Evolutionary conservation across 2,329 filamentous ascomycete genomes (phyloP), one percentile per base, ranked within the genome.

Genomic region (Colletotrichum lini): DNA sequence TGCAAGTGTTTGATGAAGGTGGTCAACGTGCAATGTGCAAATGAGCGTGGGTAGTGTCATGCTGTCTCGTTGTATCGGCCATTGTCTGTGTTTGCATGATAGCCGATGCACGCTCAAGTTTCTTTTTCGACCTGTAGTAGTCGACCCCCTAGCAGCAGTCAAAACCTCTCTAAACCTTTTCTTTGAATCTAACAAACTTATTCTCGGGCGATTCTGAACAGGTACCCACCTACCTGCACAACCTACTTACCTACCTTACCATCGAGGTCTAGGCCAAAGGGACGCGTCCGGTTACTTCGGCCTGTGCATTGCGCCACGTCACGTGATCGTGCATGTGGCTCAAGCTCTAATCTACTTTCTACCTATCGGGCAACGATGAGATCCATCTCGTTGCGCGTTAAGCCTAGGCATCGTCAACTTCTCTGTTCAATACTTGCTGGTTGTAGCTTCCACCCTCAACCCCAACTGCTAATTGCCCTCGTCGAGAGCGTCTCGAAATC

Each of bases 361-460:
- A 21, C 10, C 23, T 49, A 21, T 16, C 23, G 35, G 21, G 50
- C 23, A 10, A 21, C 60, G 49, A 63, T 63, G 54, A 54, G 60
- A 52, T 40, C 53, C 30, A 40, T 45, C 16, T 9, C 23, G 13
- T 10, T 40, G 21, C 49, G 15, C 49, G 53, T 59, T 13, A 38
- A 23, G 12, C 4, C 4, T 40, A 10, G 16, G 21, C 30, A 26
- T 45, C 40, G 9, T 59, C 16, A 35, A 26, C 40, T 45, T 45
- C 15, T 15, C 7, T 18, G 2, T 18, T 12, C 15, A 12, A 8
- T 16, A 23, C 2, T 23, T 59, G 38, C 56, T 59, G 35, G n/a
- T 30, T 9, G 16, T 16, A 30, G 40, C 40, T 12, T 21, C 53
- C 18, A 42, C 53, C 7, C 3, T 21, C 12, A 42, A 2, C 15